Percentiles rank a stretch among this genome's conserved stretches.
Evolutionary conservation across 495 filamentous ascomycete genomes (phyloP).

Genomic region (Symbiotaphrina buchneri): DNA sequence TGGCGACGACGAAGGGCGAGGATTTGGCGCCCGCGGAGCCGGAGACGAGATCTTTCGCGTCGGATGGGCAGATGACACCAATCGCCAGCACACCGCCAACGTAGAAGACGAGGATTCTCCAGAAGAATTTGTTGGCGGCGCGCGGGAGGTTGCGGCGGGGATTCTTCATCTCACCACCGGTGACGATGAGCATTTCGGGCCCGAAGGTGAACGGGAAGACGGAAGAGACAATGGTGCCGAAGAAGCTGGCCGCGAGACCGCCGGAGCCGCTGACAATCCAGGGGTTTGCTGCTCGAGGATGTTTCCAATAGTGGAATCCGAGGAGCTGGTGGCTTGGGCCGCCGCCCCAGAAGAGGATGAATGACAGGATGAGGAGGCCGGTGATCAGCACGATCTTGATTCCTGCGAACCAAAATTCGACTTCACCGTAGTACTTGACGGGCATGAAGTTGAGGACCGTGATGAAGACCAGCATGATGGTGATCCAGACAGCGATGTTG

Average conservation of each 20-base stretch:
- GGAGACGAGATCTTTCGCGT: neutral
- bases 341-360: slow-evolving; percentile 9
- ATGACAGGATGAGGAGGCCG: slow-evolving; percentile 8
- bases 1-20: slow-evolving; percentile 1
- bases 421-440: slow-evolving; percentile 9
- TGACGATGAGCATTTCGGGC: slow-evolving; percentile 9
- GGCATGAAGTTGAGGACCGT: slow-evolving; percentile 8
- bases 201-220: slow-evolving; percentile 10
- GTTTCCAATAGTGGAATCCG: slow-evolving; percentile 9
- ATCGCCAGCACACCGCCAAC: neutral
- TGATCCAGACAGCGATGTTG: slow-evolving; percentile 10
- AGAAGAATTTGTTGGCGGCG: neutral
- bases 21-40: neutral
- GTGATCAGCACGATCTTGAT: slow-evolving; percentile 9
- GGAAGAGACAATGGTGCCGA: slow-evolving; percentile 9
- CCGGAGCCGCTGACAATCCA: slow-evolving; percentile 7
- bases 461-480: slow-evolving; percentile 8
- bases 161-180: slow-evolving; percentile 9
- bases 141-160: slow-evolving; percentile 9
- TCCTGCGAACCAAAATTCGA: slow-evolving; percentile 10
- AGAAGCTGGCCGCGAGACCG: slow-evolving; percentile 9
- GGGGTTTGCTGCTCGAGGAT: slow-evolving; percentile 9
- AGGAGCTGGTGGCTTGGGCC: slow-evolving; percentile 7
- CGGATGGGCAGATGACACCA: neutral
- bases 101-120: neutral